Percentiles rank a stretch among this genome's conserved stretches.
These are phyloP conservation scores for Heliamphora exappendiculata DNA, from an alignment of 148 eudicot genomes.

Conservation along the genomic window DNA sequence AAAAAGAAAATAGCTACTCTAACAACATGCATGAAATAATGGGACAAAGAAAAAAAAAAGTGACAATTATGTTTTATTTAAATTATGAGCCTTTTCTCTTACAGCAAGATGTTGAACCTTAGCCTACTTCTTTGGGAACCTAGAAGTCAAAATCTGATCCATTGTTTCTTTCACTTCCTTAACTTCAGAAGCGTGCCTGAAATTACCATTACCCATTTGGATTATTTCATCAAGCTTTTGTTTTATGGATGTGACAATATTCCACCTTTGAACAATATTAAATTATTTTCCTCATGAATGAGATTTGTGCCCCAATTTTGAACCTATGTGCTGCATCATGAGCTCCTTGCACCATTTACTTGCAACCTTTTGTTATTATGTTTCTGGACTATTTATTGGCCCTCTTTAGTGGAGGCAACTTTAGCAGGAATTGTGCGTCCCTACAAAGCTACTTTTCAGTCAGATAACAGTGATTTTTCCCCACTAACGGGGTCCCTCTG, in stretches of 20 bases:
- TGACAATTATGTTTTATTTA: too few relatives aligned
- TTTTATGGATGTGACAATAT: not conserved
- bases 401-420: not conserved
- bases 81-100: too few relatives aligned
- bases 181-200: not conserved
- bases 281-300: not conserved
- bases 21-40: too few relatives aligned
- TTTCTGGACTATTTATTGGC: not conserved
- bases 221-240: not conserved
- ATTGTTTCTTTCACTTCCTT: not conserved
- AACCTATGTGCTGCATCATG: not conserved
- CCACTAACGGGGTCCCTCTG: conserved; percentile 1
- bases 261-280: not conserved
- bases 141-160: not conserved
- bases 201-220: not conserved
- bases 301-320: not conserved
- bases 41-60: too few relatives aligned
- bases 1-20: too few relatives aligned
- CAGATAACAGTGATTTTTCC: not conserved
- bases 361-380: not conserved
- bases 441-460: not conserved
- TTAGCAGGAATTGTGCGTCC: not conserved
- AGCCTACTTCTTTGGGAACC: not conserved
- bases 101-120: not conserved
- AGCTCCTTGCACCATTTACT: not conserved